Evolutionary conservation across 2,329 filamentous ascomycete genomes (phyloP).

Genomic region (Claviceps spartinae): DNA sequence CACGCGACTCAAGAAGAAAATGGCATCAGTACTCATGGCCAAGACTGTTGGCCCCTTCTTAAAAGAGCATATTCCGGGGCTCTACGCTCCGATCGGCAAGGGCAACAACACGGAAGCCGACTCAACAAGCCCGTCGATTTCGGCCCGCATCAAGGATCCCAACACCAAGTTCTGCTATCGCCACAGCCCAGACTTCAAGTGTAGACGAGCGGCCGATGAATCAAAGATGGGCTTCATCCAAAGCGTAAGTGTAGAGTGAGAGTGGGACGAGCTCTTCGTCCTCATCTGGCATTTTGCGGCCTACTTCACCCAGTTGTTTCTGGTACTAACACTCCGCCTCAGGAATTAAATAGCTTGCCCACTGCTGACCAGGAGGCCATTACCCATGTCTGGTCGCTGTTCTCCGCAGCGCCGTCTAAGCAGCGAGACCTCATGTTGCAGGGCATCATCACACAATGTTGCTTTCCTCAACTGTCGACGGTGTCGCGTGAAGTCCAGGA

Average conservation of each 20-base stretch:
- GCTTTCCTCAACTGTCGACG: constrained; percentile 90
- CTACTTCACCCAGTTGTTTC: not conserved
- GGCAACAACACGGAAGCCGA: constrained; percentile 24
- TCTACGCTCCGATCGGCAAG: constrained; percentile 71
- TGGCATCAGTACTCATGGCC: constrained; percentile 53
- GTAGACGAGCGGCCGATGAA: constrained; percentile 83
- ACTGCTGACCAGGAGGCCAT: constrained; percentile 87
- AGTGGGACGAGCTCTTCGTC: not conserved
- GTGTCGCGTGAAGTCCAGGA: constrained; percentile 84
- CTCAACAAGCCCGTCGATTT: constrained; percentile 2
- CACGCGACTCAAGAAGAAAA: constrained; percentile 40
- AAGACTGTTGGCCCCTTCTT: constrained; percentile 80
- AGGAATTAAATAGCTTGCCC: constrained; percentile 73
- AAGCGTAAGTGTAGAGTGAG: constrained; percentile 43
- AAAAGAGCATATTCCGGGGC: constrained; percentile 74
- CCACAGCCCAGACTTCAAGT: constrained; percentile 87
- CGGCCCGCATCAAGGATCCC: constrained; percentile 31
- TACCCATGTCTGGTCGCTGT: constrained; percentile 93
- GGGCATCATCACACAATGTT: constrained; percentile 91
- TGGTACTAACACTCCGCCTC: constrained; percentile 4
- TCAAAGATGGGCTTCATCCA: constrained; percentile 93
- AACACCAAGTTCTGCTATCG: constrained; percentile 95
- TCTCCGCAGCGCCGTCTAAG: constrained; percentile 87
- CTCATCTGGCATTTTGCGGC: not conserved
- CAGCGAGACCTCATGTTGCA: constrained; percentile 94